Conservation (phyloP, 2,329 filamentous ascomycete species). For the Colletotrichum sp. region DNA sequence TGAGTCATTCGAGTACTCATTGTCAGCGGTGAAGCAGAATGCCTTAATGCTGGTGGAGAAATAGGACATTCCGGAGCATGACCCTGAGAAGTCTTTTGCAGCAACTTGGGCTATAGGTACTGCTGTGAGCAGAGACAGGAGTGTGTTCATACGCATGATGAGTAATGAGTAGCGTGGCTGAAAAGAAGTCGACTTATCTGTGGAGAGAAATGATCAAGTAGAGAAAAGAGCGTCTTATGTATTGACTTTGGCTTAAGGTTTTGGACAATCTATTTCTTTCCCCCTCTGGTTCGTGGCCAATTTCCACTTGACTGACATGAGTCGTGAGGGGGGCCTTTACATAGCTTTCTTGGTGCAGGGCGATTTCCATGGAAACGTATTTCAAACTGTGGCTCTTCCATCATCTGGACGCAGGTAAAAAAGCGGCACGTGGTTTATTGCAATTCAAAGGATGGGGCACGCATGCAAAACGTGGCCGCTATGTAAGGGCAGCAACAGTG, state of each 20-base stretch:
- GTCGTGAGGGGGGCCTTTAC: background rate
- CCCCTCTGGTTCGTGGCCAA: background rate
- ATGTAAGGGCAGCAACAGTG: background rate
- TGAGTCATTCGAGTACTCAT: background rate
- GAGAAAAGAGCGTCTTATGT: background rate
- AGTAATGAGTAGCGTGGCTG: background rate
- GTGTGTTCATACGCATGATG: background rate
- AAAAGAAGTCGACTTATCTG: background rate
- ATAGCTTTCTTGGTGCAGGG: background rate
- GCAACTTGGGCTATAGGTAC: background rate
- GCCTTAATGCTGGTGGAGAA: background rate
- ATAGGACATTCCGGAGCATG: background rate
- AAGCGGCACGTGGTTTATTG: background rate
- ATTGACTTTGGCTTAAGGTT: background rate
- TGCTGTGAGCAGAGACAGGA: background rate
- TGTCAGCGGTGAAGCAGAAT: background rate
- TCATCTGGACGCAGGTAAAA: background rate
- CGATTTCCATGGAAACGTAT: background rate
- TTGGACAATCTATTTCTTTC: background rate
- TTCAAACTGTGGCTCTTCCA: background rate
- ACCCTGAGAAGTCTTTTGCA: background rate
- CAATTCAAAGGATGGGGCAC: background rate
- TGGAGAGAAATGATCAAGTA: background rate
- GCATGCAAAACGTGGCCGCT: background rate
- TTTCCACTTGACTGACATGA: background rate